A percentile compares a stretch with the other conserved stretches of the same genome.
Conservation (phyloP, 352 stramenopile genomes). For the Globisporangium camurandrum region DNA sequence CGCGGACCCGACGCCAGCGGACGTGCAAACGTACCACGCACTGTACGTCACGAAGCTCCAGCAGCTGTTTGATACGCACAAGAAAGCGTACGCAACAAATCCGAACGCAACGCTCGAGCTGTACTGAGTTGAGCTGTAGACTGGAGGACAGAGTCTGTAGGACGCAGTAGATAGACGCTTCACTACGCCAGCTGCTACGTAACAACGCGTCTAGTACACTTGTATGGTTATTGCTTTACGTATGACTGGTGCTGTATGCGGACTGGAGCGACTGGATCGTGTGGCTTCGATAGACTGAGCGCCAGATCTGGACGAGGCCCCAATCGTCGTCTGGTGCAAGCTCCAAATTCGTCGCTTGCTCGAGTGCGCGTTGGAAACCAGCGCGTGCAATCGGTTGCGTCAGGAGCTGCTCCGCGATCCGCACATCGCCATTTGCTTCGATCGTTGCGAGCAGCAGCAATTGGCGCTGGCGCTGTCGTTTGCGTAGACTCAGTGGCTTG, state of each 20-base stretch:
- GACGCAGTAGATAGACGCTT: slow-evolving; percentile 5
- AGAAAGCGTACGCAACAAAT: slow-evolving; percentile 67
- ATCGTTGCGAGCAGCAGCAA: slow-evolving; percentile 33
- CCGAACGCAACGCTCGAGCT: slow-evolving; percentile 43
- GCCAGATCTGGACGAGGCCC: slow-evolving; percentile 51
- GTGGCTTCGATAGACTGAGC: slow-evolving; percentile 39
- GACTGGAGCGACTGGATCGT: slow-evolving; percentile 27
- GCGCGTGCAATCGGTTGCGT: slow-evolving; percentile 18
- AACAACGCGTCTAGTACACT: no score
- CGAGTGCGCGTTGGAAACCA: slow-evolving; percentile 28
- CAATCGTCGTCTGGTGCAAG: slow-evolving; percentile 24
- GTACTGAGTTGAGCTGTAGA: slow-evolving; percentile 13
- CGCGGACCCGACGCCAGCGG: slow-evolving; percentile 79
- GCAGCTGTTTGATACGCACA: slow-evolving; percentile 86
- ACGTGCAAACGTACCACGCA: slow-evolving; percentile 85
- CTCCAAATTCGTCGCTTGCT: slow-evolving; percentile 34
- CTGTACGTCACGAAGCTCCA: slow-evolving; percentile 82
- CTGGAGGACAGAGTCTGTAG: neutral
- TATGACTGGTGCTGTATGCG: neutral
- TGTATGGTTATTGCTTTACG: no score
- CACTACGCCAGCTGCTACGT: no score
- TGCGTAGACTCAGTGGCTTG: neutral
- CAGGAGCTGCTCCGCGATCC: slow-evolving; percentile 32
- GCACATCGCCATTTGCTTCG: slow-evolving; percentile 42
- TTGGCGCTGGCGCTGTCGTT: neutral